These are phyloP conservation scores for Xerocomus amazonicus DNA, from an alignment of 1,284 basidiomycete genomes.

Conservation along the genomic window DNA sequence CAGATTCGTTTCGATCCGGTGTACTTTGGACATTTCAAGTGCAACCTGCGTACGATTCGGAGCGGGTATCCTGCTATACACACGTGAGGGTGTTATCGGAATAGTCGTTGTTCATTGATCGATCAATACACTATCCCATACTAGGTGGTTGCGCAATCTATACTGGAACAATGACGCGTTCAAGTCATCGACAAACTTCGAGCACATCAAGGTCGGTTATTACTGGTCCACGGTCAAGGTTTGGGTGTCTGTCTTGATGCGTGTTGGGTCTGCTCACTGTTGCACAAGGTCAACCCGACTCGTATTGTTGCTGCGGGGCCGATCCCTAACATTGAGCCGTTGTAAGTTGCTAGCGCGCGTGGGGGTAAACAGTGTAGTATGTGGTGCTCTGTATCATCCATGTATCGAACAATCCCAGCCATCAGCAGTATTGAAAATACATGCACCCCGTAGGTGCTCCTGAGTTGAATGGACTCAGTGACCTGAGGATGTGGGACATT, in stretches of 20 bases:
- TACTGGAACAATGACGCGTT: slow-evolving; percentile 93
- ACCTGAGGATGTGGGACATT: too few species aligned
- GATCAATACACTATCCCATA: neutral
- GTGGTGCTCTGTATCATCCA: too few species aligned
- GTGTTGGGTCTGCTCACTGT: too few species aligned
- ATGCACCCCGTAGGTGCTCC: too few species aligned
- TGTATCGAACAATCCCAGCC: too few species aligned
- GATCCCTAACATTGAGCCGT: slow-evolving; percentile 62
- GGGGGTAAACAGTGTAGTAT: too few species aligned
- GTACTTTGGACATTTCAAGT: slow-evolving; percentile 93
- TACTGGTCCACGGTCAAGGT: slow-evolving; percentile 68
- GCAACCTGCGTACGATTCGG: slow-evolving; percentile 79
- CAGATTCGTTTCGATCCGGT: slow-evolving; percentile 65
- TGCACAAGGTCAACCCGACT: slow-evolving; percentile 61
- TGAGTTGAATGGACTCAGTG: too few species aligned
- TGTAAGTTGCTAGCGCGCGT: slow-evolving; percentile 33
- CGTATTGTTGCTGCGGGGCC: slow-evolving; percentile 77
- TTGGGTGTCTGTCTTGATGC: too few species aligned
- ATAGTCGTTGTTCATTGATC: slow-evolving; percentile 1
- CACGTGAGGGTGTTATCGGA: slow-evolving; percentile 39
- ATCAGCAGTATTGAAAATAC: too few species aligned
- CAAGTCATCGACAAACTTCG: slow-evolving; percentile 85
- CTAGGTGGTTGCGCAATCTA: slow-evolving; percentile 79
- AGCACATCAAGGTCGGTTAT: slow-evolving; percentile 85
- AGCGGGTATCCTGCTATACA: slow-evolving; percentile 81